A percentile compares a stretch with the other conserved stretches of the same genome.
Evolutionary conservation across 108 stramenopile species (phyloP).

Genomic region (Conticribra weissflogii): DNA sequence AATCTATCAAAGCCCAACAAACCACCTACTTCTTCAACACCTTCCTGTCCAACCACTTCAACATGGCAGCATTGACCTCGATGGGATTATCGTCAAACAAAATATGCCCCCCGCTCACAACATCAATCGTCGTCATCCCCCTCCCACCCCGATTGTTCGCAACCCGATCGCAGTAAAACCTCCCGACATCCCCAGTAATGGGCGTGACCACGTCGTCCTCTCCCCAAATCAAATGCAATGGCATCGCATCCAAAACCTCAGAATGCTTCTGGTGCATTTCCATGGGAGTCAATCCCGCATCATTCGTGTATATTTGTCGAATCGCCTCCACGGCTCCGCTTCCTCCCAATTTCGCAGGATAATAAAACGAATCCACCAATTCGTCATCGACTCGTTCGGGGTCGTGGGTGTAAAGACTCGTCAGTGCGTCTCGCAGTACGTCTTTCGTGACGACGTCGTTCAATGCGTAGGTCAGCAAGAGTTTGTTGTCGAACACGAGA

Average conservation of each 20-base stretch:
- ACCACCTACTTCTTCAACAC: constrained; percentile 13
- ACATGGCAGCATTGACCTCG: constrained; percentile 47
- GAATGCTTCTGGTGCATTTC: constrained; percentile 55
- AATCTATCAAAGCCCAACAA: too few species aligned
- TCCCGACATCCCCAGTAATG: constrained; percentile 54
- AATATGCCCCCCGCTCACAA: constrained; percentile 59
- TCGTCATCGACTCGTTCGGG: constrained; percentile 60
- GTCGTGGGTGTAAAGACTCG: constrained; percentile 42
- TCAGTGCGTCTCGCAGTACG: constrained; percentile 50
- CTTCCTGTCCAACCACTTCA: constrained; percentile 58
- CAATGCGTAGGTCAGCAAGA: constrained; percentile 52
- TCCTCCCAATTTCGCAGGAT: constrained; percentile 50
- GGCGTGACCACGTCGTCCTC: constrained; percentile 59
- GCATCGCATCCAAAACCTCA: constrained; percentile 34
- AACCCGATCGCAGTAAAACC: constrained; percentile 57
- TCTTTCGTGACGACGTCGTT: constrained; percentile 61
- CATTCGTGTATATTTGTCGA: constrained; percentile 69
- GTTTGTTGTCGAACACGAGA: constrained; percentile 56
- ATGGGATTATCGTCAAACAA: constrained; percentile 68
- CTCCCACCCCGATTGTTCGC: constrained; percentile 49
- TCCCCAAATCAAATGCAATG: constrained; percentile 73
- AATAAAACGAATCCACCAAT: constrained; percentile 66
- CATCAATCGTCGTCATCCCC: constrained; percentile 34
- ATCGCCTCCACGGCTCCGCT: constrained; percentile 56
- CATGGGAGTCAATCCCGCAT: constrained; percentile 66